A percentile compares a stretch with the other conserved stretches of the same genome.
These are phyloP conservation scores for Isoetes taiwanensis DNA, from an alignment of 75 land plant genomes.

Conservation along the genomic window DNA sequence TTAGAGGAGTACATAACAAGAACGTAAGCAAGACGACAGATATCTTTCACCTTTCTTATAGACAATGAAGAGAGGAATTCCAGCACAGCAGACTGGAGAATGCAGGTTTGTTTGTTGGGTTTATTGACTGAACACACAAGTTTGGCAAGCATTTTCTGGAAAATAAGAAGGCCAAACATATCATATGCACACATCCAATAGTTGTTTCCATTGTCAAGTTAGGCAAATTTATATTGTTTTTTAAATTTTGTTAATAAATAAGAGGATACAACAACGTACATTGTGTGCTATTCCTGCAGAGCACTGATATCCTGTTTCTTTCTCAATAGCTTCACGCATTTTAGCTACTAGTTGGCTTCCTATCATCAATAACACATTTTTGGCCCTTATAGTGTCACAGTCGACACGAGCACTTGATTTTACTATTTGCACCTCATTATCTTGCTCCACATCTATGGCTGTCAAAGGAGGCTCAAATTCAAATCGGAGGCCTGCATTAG, in stretches of 20 bases:
- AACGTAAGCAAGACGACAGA: background rate
- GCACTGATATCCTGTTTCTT: slow-evolving; percentile 28
- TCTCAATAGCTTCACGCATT: slow-evolving; percentile 27
- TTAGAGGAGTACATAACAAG: slow-evolving; percentile 1
- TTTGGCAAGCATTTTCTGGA: slow-evolving; percentile 38
- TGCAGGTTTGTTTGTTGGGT: slow-evolving; percentile 30
- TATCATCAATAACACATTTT: slow-evolving; percentile 12
- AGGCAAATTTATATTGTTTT: background rate
- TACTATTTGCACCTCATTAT: background rate
- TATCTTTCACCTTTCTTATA: slow-evolving; percentile 20
- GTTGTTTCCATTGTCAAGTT: background rate
- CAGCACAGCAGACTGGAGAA: slow-evolving; percentile 21
- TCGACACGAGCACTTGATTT: background rate
- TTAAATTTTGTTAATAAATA: no score
- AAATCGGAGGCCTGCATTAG: no score
- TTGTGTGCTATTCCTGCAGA: slow-evolving; percentile 29
- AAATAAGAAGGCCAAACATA: background rate
- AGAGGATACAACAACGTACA: slow-evolving; percentile 17
- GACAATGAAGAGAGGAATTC: slow-evolving; percentile 22
- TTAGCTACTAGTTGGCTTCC: slow-evolving; percentile 29
- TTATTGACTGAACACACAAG: slow-evolving; percentile 26
- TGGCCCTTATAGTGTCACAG: no score
- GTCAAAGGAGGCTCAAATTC: no score
- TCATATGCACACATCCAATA: background rate
- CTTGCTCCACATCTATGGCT: background rate